phyloP scores from a whole-genome alignment of 2,329 filamentous ascomycete genomes.

The Cercospora zeae-maydis region DNA sequence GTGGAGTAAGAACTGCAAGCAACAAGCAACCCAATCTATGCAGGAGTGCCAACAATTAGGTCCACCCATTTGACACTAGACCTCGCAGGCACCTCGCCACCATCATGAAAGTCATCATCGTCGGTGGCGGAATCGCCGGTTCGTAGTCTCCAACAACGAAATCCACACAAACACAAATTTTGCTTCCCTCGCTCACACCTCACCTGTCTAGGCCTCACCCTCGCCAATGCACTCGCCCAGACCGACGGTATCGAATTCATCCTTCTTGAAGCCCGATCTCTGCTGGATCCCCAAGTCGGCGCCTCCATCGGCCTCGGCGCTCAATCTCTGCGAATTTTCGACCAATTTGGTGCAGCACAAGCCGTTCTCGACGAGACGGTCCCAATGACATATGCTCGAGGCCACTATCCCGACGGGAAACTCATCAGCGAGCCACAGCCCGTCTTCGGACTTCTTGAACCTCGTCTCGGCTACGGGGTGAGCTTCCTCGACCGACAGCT shows the following conservation, averaged over 20 bases:
- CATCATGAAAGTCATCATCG: constrained; percentile 42
- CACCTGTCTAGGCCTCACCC: constrained; percentile 44
- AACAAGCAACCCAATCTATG: neutral
- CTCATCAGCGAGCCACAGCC: constrained; percentile 7
- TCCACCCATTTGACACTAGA: neutral
- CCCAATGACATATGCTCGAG: neutral
- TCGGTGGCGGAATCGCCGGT: constrained; percentile 41
- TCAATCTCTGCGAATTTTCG: constrained; percentile 46
- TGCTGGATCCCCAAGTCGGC: constrained; percentile 47
- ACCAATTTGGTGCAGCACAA: constrained; percentile 46
- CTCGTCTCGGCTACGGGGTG: constrained; percentile 29
- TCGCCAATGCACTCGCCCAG: constrained; percentile 47
- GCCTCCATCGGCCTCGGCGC: constrained; percentile 49
- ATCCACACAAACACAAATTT: neutral
- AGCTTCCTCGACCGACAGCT: constrained; percentile 32
- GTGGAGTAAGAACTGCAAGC: neutral
- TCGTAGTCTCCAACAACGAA: neutral
- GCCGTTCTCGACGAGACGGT: constrained; percentile 18
- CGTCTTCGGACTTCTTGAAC: constrained; percentile 11
- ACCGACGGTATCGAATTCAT: constrained; percentile 47
- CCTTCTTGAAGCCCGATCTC: constrained; percentile 45
- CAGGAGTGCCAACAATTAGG: neutral
- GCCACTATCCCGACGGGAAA: constrained; percentile 9
- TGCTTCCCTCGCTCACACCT: neutral
- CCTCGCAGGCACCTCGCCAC: neutral